Base-by-base conservation (phyloP, 1,284 basidiomycete species). In the Pyrrhoderma noxium region DNA sequence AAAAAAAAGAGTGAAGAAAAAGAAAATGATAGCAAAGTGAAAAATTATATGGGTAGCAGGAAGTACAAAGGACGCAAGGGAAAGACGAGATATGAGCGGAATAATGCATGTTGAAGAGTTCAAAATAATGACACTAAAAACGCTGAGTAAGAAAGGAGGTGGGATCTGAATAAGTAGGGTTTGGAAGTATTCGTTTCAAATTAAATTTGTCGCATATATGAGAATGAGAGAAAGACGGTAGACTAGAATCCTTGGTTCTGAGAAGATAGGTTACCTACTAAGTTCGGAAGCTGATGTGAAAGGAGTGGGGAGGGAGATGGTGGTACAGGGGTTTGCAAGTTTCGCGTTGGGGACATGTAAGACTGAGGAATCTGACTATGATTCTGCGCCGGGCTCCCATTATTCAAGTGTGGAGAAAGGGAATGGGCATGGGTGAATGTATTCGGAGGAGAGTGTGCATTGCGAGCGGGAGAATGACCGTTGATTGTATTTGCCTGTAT, bases 311-410 rank as follows among this genome's bases (percentile, higher is more conserved):
- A 54, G 8, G 48, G 52, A 14, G 47, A 51, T 31, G 47, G 52
- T n/a, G 51, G 54, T 13, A 55, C 45, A 31, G 49, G 54, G 8
- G 51, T 56, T 37, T 54, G 55, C 52, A 53, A 46, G 23, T 25
- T 51, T 47, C 52, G 55, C 11, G 27, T 31, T 46, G 52, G 55
- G 22, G 55, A 49, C 16, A 47, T n/a, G 42, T 52, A 50, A 3
- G 47, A 19, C 19, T 19, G 44, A 7, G 38, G 14, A 11, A 40
- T 40, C n/a, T 47, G 45, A 47, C 34, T 23, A 37, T 52, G 51
- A n/a, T 36, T 19, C 39, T 52, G 51, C 40, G 51, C 37, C 25
- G 50, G 50, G 23, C 45, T 55, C 14, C 16, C n/a, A 22, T n/a
- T n/a, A 21, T 45, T 36, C 34, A 52, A 40, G 21, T 49, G 50